phyloP scores from a whole-genome alignment of 2,329 filamentous ascomycete species.

The Sarocladiaceae sp. region DNA sequence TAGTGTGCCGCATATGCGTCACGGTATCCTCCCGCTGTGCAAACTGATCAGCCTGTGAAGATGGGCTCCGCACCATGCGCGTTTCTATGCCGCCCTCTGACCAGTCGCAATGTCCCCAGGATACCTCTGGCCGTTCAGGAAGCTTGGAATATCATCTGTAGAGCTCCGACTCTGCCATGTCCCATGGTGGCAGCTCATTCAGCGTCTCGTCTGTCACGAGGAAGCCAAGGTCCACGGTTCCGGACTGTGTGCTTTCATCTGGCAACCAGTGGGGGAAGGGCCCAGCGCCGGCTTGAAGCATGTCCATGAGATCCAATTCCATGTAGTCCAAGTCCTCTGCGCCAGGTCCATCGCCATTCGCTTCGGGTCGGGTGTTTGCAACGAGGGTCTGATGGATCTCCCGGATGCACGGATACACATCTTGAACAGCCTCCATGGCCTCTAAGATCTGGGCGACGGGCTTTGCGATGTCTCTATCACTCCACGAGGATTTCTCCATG shows the following conservation, averaged over 20 bases:
- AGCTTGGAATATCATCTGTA: no score
- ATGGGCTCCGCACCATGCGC: no score
- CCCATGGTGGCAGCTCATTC: neutral
- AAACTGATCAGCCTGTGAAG: no score
- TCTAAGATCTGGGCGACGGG: slow-evolving; percentile 43
- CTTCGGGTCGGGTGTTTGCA: neutral
- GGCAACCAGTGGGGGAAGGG: neutral
- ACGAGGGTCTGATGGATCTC: slow-evolving; percentile 25
- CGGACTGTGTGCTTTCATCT: neutral
- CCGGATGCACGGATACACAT: slow-evolving; percentile 39
- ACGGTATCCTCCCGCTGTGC: no score
- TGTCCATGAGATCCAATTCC: neutral
- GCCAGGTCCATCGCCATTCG: no score
- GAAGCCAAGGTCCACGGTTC: neutral
- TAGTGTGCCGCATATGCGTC: no score
- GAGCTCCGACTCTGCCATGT: no score
- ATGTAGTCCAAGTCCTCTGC: neutral
- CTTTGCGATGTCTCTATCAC: slow-evolving; percentile 33
- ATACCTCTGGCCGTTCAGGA: no score
- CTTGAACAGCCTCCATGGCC: slow-evolving; percentile 45
- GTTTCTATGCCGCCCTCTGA: no score
- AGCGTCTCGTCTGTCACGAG: neutral
- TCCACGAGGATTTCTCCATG: slow-evolving; percentile 31
- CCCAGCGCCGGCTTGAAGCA: neutral
- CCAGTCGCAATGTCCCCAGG: no score